A percentile compares a stretch with the other conserved stretches of the same genome.
phyloP scores from a whole-genome alignment of 2,329 filamentous ascomycete species.

The Elsinoe ampelina region DNA sequence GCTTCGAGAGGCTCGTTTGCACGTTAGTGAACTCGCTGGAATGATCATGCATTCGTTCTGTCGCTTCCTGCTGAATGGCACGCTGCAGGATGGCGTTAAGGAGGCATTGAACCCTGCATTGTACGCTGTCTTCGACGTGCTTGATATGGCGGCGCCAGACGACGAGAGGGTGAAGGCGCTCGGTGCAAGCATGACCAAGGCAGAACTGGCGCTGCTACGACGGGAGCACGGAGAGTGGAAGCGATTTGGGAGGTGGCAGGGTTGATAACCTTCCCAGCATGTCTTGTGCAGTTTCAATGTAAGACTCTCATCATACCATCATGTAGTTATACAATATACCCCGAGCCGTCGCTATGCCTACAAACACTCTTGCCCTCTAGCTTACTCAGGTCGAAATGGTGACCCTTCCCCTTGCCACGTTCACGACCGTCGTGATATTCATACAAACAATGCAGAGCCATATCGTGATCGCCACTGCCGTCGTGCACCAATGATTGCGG shows the following conservation, averaged over 20 bases:
- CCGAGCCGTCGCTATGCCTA: not conserved
- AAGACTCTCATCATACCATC: not conserved
- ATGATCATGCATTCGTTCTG: slow-evolving; percentile 51
- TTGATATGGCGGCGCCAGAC: slow-evolving; percentile 31
- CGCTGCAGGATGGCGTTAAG: slow-evolving; percentile 44
- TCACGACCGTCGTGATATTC: slow-evolving; percentile 65
- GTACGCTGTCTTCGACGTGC: slow-evolving; percentile 45
- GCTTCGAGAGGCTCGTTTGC: slow-evolving; percentile 49
- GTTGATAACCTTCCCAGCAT: not conserved
- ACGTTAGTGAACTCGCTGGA: slow-evolving; percentile 49
- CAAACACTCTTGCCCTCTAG: no score
- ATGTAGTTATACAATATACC: not conserved
- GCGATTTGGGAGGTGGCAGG: slow-evolving; percentile 27
- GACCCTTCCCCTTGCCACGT: slow-evolving; percentile 46
- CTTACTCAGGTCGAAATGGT: no score
- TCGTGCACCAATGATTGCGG: slow-evolving; percentile 61
- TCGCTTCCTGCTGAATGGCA: slow-evolving; percentile 40
- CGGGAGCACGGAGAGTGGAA: slow-evolving; percentile 44
- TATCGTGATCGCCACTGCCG: slow-evolving; percentile 49
- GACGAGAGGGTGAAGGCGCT: slow-evolving; percentile 40
- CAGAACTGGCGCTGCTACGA: slow-evolving; percentile 44
- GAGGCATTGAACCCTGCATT: slow-evolving; percentile 43
- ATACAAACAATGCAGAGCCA: slow-evolving; percentile 68
- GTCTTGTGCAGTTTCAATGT: not conserved
- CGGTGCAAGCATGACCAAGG: slow-evolving; percentile 44